Conservation (phyloP, 1,139 yeast species). For the Lodderomyces metapsilosis region DNA sequence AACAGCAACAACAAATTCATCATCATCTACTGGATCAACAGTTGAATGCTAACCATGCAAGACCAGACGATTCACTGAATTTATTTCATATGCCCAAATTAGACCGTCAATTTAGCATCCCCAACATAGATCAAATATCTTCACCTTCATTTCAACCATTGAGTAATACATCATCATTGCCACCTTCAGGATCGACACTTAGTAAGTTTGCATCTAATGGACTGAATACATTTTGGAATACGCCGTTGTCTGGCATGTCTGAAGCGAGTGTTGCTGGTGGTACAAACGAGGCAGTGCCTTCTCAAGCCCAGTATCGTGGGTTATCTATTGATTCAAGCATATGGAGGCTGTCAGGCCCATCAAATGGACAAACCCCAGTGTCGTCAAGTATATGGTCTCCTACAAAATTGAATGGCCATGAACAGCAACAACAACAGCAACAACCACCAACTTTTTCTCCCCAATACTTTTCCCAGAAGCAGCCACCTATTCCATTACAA, state of each 20-base stretch:
- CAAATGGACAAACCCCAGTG: neutral
- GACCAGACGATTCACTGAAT: neutral
- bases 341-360: conserved; percentile 3
- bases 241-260: neutral
- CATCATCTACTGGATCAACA: neutral
- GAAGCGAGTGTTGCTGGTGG: neutral
- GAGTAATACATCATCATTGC: neutral
- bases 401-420: conserved; percentile 1
- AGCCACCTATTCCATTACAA: neutral
- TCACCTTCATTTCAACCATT: conserved; percentile 1
- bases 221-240: neutral
- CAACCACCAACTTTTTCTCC: conserved; percentile 1
- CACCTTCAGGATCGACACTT: neutral
- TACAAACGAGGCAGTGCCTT: neutral
- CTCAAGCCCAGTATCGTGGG: neutral
- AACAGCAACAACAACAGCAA: neutral
- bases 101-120: neutral
- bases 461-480: conserved; percentile 6
- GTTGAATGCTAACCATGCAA: neutral
- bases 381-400: conserved; percentile 7
- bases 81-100: neutral
- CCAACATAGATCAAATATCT: conserved; percentile 2
- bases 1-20: neutral
- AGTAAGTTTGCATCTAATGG: neutral
- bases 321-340: conserved; percentile 10